Evolutionary conservation across 2,329 filamentous ascomycete genomes (phyloP), one percentile per base, ranked within the genome.

Genomic region (Talaromyces sp.): DNA sequence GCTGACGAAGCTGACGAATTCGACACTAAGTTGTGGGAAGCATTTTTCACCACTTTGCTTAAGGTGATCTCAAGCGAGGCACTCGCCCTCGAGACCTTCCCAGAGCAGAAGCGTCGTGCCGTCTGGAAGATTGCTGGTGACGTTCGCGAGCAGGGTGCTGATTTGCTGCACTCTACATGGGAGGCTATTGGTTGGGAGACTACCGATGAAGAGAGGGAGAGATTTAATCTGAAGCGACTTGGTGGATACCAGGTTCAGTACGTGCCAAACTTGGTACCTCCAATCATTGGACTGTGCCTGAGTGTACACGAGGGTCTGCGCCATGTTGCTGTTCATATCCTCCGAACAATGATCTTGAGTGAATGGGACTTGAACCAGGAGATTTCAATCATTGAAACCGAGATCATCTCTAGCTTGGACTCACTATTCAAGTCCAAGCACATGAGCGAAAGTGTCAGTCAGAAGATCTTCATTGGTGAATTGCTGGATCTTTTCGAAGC

Each of bases 51-150:
- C 16, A 93, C 91, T 0, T 77, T 99, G 27, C 80, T 99, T 24
- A 91, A 90, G 67, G 86, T 97, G 3, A 90, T 99, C 2, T 90
- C 90, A 4, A 97, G 91, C 65, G 86, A 92, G 32, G 90, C 88
- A 0, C 81, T 99, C 17, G 92, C 94, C 0, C 82, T 99, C 33
- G 94, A 99, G 70, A 96, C 92, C 0, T 97, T 97, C 68, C 91
- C 94, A 0, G 95, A 99, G 71, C 94, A 99, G 75, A 99, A 97
- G 76, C 82, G 94, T 41, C 82, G 94, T 50, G 93, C 94, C 1
- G 93, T 97, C 1, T 99, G 95, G 94, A 99, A 97, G 76, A 97
- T 99, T 68, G 94, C 93, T 3, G 94, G 94, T 5, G 95, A 99
- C 74, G 91, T 99, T 46, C 84, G 94, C 51, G 92, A 97, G 70